Base-by-base conservation (phyloP, 2,329 filamentous ascomycete species). In the Neoscytalidium dimidiatum region DNA sequence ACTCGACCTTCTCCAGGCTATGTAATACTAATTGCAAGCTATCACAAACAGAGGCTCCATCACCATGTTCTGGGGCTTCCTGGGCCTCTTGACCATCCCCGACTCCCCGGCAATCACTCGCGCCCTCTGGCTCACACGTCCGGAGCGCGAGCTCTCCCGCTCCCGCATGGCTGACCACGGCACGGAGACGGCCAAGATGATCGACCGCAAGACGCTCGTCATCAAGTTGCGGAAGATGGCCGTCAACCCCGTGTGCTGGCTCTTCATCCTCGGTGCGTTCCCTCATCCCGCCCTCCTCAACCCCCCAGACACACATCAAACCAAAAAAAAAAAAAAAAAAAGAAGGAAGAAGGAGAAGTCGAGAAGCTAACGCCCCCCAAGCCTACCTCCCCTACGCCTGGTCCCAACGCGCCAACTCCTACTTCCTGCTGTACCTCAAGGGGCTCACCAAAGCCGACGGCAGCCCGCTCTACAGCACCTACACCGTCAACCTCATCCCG, bases 401-500 rank as follows among this genome's bases (percentile, higher is more conserved):
- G 65, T 56, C 62, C n/a, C 65, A 68, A 33, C 67, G 67, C 17
- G 67, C 65, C 14, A 67, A 67, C 60, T 65, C 67, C 1, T 68
- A 66, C 33, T 66, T 68, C 17, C 63, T 68, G 0, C 65, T 68
- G 1, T 68, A 68, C 29, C 65, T 67, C 6, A 68, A 67, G 19
- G 65, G 52, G 28, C 62, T 68, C 14, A 61, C 57, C 2, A 46
- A 62, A 19, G 41, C 64, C 29, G 46, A 64, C 19, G 67, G 67
- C 31, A 56, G 46, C 17, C 52, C 53, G 2, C 48, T 67, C 1
- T 68, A 65, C 46, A 64, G 65, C 11, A 67, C 65, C 9, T 68
- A 67, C 33, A 64, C 62, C 49, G 65, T 67, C 58, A 68, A 68
- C 19, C 62, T 68, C 23, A 68, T 68, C 43, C 65, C 67, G 23